Base-by-base conservation (phyloP, 1,139 yeast species). In the Yamadazyma mexicana region DNA sequence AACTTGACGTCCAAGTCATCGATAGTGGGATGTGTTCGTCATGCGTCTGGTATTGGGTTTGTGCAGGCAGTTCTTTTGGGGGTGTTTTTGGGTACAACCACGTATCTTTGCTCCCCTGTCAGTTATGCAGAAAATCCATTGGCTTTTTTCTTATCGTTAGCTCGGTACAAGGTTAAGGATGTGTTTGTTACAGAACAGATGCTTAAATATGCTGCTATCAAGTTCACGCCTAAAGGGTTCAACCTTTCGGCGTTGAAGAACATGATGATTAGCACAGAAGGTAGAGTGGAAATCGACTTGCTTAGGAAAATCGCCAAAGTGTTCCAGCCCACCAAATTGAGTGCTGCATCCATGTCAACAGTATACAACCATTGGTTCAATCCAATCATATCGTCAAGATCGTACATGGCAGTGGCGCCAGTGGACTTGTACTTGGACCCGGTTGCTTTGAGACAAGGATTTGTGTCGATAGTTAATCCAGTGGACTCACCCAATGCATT, bases 351-450 rank as follows among this genome's bases (percentile, higher is more conserved):
- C 0, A 71, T 92, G 60, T 85, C 86, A 22, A 77, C 87, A 24
- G 83, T 89, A 2, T 92, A 87, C 55, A 81, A 83, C 26, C 95
- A 89, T 56, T 75, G 70, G 43, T 78, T 86, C 59, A 91, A 89
- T 56, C 96, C 97, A 1, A 76, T 91, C 65, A 77, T 91, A 4
- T 75, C 96, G 0, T 78, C 96, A 0, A 70, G 98, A 40, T 87
- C 96, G 1, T 89, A 88, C 58, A 76, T 92, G 77, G 83, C 92
- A 5, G 82, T 87, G 39, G 96, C 92, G 12, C 95, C 97, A 0
- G 84, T 88, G 26, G 95, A 88, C 47, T 61, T 92, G 29, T 88
- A 83, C 73, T 69, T 92, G 39, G 98, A 94, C 57, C 92, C 96
- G 0, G 73, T 85, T 40, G 94, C 96, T 0, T 69, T 94, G 43